Percentiles rank a stretch among this genome's conserved stretches.
phyloP scores from a whole-genome alignment of 164 flowering plant species.

The Buxus sempervirens region DNA sequence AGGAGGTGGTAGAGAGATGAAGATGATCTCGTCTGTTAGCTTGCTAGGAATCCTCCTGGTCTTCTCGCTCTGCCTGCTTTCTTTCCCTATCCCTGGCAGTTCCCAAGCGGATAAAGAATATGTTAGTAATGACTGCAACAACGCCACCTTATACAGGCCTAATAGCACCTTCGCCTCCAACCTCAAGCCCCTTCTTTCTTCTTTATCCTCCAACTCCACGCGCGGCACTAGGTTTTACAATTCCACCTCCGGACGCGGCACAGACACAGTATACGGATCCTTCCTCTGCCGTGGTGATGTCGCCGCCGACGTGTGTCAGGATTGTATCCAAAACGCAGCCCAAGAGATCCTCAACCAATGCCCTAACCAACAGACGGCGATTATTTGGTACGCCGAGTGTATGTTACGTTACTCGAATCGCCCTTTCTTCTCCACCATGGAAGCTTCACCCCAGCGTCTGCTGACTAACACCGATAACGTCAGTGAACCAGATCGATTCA shows the following conservation, averaged over 20 bases:
- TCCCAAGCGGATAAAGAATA: too few relatives aligned
- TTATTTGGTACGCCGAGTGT: slow-evolving; percentile 21
- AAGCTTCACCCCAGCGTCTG: not conserved
- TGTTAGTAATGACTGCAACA: too few relatives aligned
- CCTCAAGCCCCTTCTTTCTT: slow-evolving; percentile 26
- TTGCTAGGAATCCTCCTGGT: too few relatives aligned
- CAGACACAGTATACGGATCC: slow-evolving; percentile 10
- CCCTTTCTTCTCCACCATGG: slow-evolving; percentile 14
- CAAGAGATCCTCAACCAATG: slow-evolving; percentile 1
- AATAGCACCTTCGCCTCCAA: slow-evolving; percentile 12
- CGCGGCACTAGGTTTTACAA: slow-evolving; percentile 22
- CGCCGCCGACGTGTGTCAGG: slow-evolving; percentile 4
- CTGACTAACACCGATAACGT: slow-evolving; percentile 1
- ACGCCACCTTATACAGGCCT: not conserved
- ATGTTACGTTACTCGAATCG: slow-evolving; percentile 23
- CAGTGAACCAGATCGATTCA: slow-evolving; percentile 2
- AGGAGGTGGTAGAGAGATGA: too few relatives aligned
- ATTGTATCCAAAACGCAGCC: slow-evolving; percentile 11
- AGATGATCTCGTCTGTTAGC: too few relatives aligned
- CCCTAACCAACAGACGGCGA: slow-evolving; percentile 7
- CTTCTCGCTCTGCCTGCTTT: too few relatives aligned
- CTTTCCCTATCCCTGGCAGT: not conserved
- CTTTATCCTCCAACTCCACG: slow-evolving; percentile 6
- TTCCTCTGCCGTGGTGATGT: slow-evolving; percentile 23
- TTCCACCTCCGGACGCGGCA: slow-evolving; percentile 18